These are phyloP conservation scores for Singerocomus inundabilis DNA, from an alignment of 1,284 basidiomycete species.

Conservation along the genomic window DNA sequence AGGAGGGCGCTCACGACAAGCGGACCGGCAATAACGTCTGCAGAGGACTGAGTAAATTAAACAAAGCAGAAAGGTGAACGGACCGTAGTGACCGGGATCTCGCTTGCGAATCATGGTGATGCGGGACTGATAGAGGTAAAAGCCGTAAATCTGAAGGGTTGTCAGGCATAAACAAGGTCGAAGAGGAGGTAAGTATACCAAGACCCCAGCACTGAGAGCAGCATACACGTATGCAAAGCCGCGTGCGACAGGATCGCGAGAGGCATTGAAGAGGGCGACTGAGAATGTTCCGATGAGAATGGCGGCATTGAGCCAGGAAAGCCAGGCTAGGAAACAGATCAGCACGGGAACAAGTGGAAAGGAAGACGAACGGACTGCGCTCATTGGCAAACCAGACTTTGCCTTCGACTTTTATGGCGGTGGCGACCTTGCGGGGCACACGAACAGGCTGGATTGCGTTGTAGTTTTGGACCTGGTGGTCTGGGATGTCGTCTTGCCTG, in stretches of 20 bases:
- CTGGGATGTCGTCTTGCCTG: constrained; percentile 66
- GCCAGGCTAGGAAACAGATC: constrained; percentile 62
- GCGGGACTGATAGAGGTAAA: constrained; percentile 83
- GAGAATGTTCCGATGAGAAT: constrained; percentile 85
- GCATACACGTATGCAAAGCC: constrained; percentile 88
- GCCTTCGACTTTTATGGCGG: constrained; percentile 90
- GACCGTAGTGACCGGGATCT: constrained; percentile 91
- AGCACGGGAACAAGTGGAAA: not conserved
- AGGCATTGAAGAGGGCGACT: constrained; percentile 86
- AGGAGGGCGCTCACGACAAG: constrained; percentile 76
- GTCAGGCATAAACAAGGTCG: constrained; percentile 14
- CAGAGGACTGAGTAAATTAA: not conserved
- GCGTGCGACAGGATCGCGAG: constrained; percentile 70
- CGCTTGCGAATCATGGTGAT: constrained; percentile 89
- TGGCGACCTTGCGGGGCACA: constrained; percentile 84
- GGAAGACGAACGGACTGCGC: constrained; percentile 58
- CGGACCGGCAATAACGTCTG: constrained; percentile 81
- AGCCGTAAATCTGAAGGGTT: constrained; percentile 73
- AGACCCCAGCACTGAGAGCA: constrained; percentile 63
- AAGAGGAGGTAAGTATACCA: constrained; percentile 42
- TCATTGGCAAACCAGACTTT: constrained; percentile 99
- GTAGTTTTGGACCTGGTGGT: constrained; percentile 56
- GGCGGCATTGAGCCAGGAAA: constrained; percentile 87
- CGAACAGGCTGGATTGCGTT: constrained; percentile 67
- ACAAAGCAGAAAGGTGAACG: constrained; percentile 24